Conservation (phyloP, 176 grass and related monocot genomes). For the Carex littledalei region DNA sequence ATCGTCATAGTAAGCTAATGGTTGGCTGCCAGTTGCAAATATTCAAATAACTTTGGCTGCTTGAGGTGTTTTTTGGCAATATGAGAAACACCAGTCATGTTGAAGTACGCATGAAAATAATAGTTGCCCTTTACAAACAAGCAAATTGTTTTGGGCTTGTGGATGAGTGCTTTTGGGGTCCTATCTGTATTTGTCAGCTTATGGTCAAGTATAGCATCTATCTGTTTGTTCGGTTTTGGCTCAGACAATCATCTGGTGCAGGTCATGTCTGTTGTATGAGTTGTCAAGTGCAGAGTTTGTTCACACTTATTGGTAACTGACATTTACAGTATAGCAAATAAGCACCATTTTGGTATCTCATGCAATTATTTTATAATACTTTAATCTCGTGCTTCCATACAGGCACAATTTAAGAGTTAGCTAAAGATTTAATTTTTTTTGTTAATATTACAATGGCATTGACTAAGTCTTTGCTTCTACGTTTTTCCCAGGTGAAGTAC, state of each 20-base stretch:
- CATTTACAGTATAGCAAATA: neutral
- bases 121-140: neutral
- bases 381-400: neutral
- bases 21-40: neutral
- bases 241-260: neutral
- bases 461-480: neutral
- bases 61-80: neutral
- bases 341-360: neutral
- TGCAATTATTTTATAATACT: neutral
- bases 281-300: neutral
- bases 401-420: neutral
- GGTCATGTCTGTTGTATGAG: neutral
- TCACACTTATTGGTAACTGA: neutral
- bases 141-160: neutral
- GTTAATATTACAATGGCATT: neutral
- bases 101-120: neutral
- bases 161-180: neutral
- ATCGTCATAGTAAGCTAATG: neutral
- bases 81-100: neutral
- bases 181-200: neutral
- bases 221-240: neutral
- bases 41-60: neutral
- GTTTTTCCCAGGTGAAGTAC: constrained; percentile 52
- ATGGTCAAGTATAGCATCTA: neutral
- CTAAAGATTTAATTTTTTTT: neutral